Base-by-base conservation (phyloP, 179 eudicot species). In the Heliamphora pulchella region DNA sequence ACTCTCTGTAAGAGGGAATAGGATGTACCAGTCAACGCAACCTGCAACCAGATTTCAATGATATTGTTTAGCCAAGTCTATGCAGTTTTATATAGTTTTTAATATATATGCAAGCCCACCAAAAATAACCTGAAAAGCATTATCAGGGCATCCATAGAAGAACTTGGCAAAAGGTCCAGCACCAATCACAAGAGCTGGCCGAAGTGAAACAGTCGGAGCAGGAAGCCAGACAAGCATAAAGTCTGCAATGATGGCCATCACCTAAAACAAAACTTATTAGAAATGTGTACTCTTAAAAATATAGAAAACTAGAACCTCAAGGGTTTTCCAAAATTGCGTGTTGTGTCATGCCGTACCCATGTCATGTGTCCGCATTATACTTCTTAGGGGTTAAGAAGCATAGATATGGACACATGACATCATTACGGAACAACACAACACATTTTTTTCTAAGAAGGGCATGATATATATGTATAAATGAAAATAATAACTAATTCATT, bases 211-310 rank as follows among this genome's bases (percentile, higher is more conserved):
- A 75, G 97, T 91, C 20, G 98, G 98, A 80, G 98, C 98, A 74
- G 97, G 97, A 82, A 94, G 94, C 84, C 87, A 94, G 41, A 94
- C 98, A 54, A 94, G 93, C 98, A 94, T 94, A 87, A 94, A 94
- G 89, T 94, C 97, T 74, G 97, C 98, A 86, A 91, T 88, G 75
- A 94, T 86, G 70, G 98, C 98, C 98, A 93, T 93, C 83, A 88
- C 97, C 98, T 95, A 80, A 68, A 80, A 87, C 68, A 77, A 69
- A 63, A 80, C 41, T 80, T n/a, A 59, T 58, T 17, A 75, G 39
- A 75, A 18, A 41, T 20, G 43, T 57, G 31, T 41, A 58, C 50
- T 11, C 13, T 39, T 2, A 39, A 2, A 67, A 39, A 14, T 39
- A 0, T 5, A 0, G 20, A 0, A 74, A 75, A 20, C 14, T 15